Conservation (phyloP, 345 rosid species). For the Camelina hispida region DNA sequence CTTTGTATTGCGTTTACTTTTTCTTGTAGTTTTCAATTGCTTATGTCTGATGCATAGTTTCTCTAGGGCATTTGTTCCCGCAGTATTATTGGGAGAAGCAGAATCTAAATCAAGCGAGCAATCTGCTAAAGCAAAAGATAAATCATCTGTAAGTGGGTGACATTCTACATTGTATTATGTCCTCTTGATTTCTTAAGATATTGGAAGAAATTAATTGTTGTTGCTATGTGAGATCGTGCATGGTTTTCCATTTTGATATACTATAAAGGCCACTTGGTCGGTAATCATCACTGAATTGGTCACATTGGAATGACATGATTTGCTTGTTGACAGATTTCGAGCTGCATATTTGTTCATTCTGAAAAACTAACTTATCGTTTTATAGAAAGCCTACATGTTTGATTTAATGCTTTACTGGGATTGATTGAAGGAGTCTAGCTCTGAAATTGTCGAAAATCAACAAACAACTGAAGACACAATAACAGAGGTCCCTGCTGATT, state of each 20-base stretch:
- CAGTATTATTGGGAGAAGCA: conserved; percentile 91
- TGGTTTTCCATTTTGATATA: conserved; percentile 5
- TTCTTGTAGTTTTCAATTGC: not conserved
- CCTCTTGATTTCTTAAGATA: conserved; percentile 29
- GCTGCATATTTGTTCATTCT: conserved; percentile 26
- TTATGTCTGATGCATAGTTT: conserved; percentile 34
- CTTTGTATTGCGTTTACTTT: conserved; percentile 19
- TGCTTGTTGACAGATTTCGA: conserved; percentile 12
- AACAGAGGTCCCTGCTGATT: conserved; percentile 61
- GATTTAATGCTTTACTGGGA: conserved; percentile 28
- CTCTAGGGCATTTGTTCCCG: conserved; percentile 98
- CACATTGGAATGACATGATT: conserved; percentile 22
- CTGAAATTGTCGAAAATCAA: conserved; percentile 74
- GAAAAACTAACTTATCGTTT: not conserved
- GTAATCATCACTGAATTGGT: conserved; percentile 14
- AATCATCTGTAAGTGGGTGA: conserved; percentile 59
- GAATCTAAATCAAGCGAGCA: conserved; percentile 83
- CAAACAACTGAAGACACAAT: conserved; percentile 52
- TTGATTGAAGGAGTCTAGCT: conserved; percentile 59
- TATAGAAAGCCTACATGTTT: not conserved
- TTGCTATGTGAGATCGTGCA: conserved; percentile 19
- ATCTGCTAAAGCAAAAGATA: conserved; percentile 71
- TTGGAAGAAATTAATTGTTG: conserved; percentile 18
- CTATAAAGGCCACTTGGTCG: conserved; percentile 17
- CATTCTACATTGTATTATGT: conserved; percentile 14